These are phyloP conservation scores for Fusarium torreyae DNA, from an alignment of 2,329 filamentous ascomycete genomes.

Conservation along the genomic window DNA sequence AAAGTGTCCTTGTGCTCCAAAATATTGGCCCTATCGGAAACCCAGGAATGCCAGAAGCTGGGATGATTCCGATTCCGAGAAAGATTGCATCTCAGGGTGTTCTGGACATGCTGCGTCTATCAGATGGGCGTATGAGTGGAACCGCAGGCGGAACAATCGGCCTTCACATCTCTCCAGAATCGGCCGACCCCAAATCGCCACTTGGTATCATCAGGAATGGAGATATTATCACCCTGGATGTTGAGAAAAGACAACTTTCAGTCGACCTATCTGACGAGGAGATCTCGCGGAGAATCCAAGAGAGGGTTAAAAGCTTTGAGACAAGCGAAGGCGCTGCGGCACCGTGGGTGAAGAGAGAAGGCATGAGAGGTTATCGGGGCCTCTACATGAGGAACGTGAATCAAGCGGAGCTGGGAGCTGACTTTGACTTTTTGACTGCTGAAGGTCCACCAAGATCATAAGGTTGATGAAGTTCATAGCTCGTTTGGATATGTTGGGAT, in stretches of 20 bases:
- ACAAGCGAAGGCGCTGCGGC: slow-evolving; percentile 47
- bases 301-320: slow-evolving; percentile 67
- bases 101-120: slow-evolving; percentile 85
- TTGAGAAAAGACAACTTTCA: slow-evolving; percentile 72
- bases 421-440: slow-evolving; percentile 74
- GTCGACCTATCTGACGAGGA: slow-evolving; percentile 79
- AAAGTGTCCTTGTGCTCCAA: slow-evolving; percentile 82
- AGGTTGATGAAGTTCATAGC: background rate
- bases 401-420: slow-evolving; percentile 71
- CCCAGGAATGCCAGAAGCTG: slow-evolving; percentile 93
- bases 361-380: slow-evolving; percentile 70
- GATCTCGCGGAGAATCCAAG: slow-evolving; percentile 71
- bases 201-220: slow-evolving; percentile 83
- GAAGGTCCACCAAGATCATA: slow-evolving; percentile 47
- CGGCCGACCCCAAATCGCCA: slow-evolving; percentile 80
- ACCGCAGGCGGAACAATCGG: slow-evolving; percentile 93
- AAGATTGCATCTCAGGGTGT: slow-evolving; percentile 83
- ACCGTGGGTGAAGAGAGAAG: slow-evolving; percentile 56
- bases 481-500: slow-evolving; percentile 50
- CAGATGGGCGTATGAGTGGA: slow-evolving; percentile 86
- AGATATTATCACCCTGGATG: slow-evolving; percentile 84
- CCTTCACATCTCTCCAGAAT: slow-evolving; percentile 89
- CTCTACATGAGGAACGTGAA: slow-evolving; percentile 73
- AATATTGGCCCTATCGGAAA: slow-evolving; percentile 93
- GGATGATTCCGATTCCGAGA: slow-evolving; percentile 75